A percentile compares a stretch with the other conserved stretches of the same genome.
phyloP scores from a whole-genome alignment of 2,329 filamentous ascomycete genomes.

The Phoma sp. region DNA sequence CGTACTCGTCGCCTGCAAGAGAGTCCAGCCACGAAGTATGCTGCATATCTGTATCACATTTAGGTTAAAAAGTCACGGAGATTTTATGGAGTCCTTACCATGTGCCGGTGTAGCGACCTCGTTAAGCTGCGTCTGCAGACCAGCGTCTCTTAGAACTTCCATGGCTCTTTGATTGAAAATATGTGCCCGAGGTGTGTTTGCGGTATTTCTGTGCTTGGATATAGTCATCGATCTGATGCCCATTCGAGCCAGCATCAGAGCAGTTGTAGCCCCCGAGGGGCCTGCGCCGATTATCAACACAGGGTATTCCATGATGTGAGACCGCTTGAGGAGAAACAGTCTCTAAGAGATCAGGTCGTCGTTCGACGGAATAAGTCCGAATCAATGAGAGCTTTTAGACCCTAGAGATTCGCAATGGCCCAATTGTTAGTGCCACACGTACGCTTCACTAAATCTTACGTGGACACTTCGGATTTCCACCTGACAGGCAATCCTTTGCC shows the following conservation, averaged over 20 bases:
- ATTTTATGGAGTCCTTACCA: background rate
- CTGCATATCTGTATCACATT: conserved; percentile 44
- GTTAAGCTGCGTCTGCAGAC: conserved; percentile 50
- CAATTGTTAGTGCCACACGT: no score
- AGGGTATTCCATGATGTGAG: background rate
- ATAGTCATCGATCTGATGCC: background rate
- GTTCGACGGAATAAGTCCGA: background rate
- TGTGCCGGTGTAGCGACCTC: conserved; percentile 29
- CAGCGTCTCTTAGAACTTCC: conserved; percentile 55
- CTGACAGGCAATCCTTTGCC: background rate
- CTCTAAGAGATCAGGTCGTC: background rate
- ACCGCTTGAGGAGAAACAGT: background rate
- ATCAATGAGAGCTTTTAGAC: no score
- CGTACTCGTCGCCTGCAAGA: conserved; percentile 54
- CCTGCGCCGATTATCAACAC: background rate
- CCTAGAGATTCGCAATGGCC: no score
- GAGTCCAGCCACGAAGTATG: conserved; percentile 53
- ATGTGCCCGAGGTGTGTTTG: conserved; percentile 65
- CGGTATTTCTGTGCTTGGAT: conserved; percentile 35
- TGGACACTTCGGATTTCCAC: no score
- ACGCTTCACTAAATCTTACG: no score
- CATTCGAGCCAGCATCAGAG: background rate
- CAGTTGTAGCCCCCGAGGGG: background rate
- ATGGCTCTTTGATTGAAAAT: conserved; percentile 59
- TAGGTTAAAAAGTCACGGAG: conserved; percentile 32